Conservation (phyloP, 345 rosid genomes). For the Lepidium africanum region DNA sequence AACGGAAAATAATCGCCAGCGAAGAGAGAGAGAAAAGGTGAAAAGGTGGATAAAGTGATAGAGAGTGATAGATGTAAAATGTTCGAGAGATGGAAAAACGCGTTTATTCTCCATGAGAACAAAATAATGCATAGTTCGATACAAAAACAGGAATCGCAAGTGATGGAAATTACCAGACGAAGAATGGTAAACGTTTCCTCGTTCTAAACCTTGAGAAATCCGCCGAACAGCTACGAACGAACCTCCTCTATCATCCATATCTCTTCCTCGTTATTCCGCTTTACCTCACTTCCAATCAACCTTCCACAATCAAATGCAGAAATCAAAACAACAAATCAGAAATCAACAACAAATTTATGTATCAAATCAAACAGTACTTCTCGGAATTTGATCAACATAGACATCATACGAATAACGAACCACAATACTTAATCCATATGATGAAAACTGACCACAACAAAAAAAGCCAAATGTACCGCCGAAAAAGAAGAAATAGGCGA, state of each 20-base stretch:
- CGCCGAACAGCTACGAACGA: conserved; percentile 98
- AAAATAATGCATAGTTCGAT: too few species aligned
- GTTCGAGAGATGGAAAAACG: conserved; percentile 12
- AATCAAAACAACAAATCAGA: conserved; percentile 14
- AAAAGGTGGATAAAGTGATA: not conserved
- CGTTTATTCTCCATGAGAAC: not conserved
- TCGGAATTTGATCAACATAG: conserved; percentile 1
- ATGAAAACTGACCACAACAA: not conserved
- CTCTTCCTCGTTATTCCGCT: conserved; percentile 6
- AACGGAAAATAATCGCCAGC: not conserved
- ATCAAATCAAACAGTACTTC: conserved; percentile 8
- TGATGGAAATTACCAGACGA: conserved; percentile 53
- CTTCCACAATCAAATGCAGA: conserved; percentile 5
- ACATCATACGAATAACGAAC: conserved; percentile 6
- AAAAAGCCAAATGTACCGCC: not conserved
- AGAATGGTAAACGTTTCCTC: conserved; percentile 79
- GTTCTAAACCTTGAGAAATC: conserved; percentile 84
- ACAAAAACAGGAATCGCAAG: not conserved
- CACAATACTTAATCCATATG: not conserved
- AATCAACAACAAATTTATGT: not conserved
- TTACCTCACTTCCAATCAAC: not conserved
- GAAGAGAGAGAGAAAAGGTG: not conserved
- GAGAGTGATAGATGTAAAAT: not conserved
- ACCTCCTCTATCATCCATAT: conserved; percentile 93
- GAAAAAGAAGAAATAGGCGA: not conserved